Conservation (phyloP, 805 yeast genomes). For the Brettanomyces bruxellensis region DNA sequence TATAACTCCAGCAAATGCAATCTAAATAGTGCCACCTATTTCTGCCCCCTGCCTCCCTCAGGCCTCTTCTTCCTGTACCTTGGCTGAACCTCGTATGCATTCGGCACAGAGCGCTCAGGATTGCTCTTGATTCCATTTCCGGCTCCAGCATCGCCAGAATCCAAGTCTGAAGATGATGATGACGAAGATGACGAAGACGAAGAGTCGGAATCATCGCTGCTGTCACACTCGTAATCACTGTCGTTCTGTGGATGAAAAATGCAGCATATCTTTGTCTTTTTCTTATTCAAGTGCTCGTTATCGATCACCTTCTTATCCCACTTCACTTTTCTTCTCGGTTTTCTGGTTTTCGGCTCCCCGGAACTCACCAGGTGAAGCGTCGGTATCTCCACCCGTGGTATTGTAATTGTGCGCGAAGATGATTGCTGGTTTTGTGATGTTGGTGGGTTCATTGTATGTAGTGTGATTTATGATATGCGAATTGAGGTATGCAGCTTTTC, state of each 20-base stretch:
- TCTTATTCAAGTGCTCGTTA: constrained; percentile 81
- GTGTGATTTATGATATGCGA: too few species aligned
- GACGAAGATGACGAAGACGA: constrained; percentile 15
- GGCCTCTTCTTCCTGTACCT: constrained; percentile 31
- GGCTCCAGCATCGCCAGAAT: constrained; percentile 4
- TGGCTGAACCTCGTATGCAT: constrained; percentile 89
- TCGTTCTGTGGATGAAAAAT: constrained; percentile 75
- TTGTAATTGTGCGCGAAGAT: constrained; percentile 10
- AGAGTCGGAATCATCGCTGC: constrained; percentile 8
- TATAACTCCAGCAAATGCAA: too few species aligned
- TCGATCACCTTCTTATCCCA: constrained; percentile 87
- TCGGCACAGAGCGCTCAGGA: constrained; percentile 32
- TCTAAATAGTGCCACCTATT: too few species aligned
- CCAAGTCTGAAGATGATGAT: constrained; percentile 15
- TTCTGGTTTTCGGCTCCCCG: constrained; percentile 9
- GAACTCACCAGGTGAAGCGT: constrained; percentile 12
- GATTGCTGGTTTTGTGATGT: too few species aligned
- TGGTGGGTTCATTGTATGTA: too few species aligned
- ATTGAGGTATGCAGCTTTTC: too few species aligned
- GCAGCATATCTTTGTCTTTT: constrained; percentile 87
- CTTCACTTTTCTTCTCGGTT: constrained; percentile 38
- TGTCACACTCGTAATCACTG: constrained; percentile 24
- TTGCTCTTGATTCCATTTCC: background rate
- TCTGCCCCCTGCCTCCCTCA: background rate
- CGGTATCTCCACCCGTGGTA: constrained; percentile 11